Evolutionary conservation across 2,329 filamentous ascomycete genomes (phyloP).

Genomic region (Penicillium polonicum): DNA sequence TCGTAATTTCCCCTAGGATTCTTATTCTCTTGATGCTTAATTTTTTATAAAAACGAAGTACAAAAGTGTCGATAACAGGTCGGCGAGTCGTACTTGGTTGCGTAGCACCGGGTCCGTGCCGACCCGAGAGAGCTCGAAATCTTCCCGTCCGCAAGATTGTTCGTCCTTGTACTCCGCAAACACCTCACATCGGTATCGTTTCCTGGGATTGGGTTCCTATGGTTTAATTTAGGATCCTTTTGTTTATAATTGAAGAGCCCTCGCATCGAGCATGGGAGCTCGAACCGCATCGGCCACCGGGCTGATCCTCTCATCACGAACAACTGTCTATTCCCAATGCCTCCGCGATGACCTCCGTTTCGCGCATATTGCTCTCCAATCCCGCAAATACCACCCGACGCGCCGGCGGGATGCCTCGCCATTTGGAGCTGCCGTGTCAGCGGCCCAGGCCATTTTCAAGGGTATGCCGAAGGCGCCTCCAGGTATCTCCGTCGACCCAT

Average conservation of each 20-base stretch:
- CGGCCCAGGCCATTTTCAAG: slow-evolving; percentile 53
- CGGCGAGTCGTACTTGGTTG: not conserved
- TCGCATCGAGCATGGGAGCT: slow-evolving; percentile 38
- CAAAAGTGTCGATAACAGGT: not conserved
- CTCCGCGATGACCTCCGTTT: slow-evolving; percentile 37
- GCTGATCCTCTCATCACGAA: slow-evolving; percentile 36
- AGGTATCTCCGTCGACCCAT: slow-evolving; percentile 76
- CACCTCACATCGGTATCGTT: slow-evolving; percentile 2
- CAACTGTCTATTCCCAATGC: slow-evolving; percentile 44
- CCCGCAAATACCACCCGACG: slow-evolving; percentile 42
- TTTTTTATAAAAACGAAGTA: not conserved
- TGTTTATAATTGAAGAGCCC: slow-evolving; percentile 5
- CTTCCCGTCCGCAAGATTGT: slow-evolving; percentile 24
- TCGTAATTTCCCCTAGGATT: too few relatives aligned
- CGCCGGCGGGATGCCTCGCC: slow-evolving; percentile 42
- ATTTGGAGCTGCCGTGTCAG: slow-evolving; percentile 49
- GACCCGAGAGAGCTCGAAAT: slow-evolving; percentile 30
- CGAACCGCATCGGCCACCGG: slow-evolving; percentile 38
- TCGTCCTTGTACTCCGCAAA: slow-evolving; percentile 10
- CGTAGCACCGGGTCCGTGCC: slow-evolving; percentile 25
- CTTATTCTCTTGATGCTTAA: not conserved
- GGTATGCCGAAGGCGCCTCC: slow-evolving; percentile 41
- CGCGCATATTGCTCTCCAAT: slow-evolving; percentile 26
- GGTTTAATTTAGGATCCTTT: slow-evolving; percentile 1
- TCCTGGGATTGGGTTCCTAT: slow-evolving; percentile 9